phyloP scores from a whole-genome alignment of 306 rosid genomes.

The Aeschynomene evenia region DNA sequence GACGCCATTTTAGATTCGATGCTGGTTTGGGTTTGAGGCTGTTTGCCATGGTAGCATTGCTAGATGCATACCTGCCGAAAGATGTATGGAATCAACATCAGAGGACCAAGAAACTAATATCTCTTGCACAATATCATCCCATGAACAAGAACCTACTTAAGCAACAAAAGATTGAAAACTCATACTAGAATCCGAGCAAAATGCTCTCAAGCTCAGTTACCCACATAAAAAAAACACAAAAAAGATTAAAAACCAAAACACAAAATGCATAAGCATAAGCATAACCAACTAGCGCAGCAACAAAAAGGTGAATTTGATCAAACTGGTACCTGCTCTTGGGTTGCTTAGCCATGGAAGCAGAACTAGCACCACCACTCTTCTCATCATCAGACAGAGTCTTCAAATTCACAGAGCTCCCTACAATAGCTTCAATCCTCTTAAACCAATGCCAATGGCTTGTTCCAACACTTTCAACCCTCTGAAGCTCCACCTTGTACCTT shows the following conservation, averaged over 20 bases:
- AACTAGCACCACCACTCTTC: conserved; percentile 4
- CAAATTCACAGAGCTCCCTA: conserved; percentile 15
- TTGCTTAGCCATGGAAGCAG: conserved; percentile 20
- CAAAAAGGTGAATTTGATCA: background rate
- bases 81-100: conserved; percentile 2
- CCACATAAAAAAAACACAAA: background rate
- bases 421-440: conserved; percentile 40
- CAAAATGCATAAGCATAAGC: conserved; percentile 5
- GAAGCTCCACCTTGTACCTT: too few species aligned
- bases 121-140: background rate
- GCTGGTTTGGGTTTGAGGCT: conserved; percentile 30
- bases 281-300: background rate
- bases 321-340: conserved; percentile 25
- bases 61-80: conserved; percentile 32
- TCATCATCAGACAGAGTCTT: conserved; percentile 39
- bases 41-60: conserved; percentile 28
- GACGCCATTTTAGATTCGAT: conserved; percentile 41
- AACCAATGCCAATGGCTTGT: conserved; percentile 51
- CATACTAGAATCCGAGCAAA: too few species aligned
- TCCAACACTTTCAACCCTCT: background rate
- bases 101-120: background rate
- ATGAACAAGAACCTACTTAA: background rate
- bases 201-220: too few species aligned
- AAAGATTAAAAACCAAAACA: too few species aligned
- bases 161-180: background rate